These are phyloP conservation scores for Hanseniaspora hatyaiensis DNA, from an alignment of 805 yeast species.

Conservation along the genomic window DNA sequence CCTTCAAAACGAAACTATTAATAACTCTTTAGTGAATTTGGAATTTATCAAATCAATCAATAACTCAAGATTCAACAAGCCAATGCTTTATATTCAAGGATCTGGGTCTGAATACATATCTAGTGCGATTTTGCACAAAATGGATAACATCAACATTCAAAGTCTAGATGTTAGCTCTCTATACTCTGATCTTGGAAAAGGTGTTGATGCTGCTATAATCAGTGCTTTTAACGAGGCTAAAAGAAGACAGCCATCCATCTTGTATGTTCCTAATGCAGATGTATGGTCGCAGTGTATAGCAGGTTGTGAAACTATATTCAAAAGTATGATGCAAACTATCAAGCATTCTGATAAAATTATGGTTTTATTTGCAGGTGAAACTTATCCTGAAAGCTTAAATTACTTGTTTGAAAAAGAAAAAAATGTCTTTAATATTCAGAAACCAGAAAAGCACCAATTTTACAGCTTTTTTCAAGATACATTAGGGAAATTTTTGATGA, in stretches of 20 bases:
- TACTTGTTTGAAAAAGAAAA: constrained; percentile 44
- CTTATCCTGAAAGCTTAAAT: constrained; percentile 43
- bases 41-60: constrained; percentile 43
- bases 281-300: constrained; percentile 67
- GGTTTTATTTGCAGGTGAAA: constrained; percentile 37
- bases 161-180: constrained; percentile 68
- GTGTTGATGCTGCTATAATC: constrained; percentile 73
- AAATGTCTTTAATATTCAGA: constrained; percentile 37
- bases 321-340: constrained; percentile 55
- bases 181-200: constrained; percentile 63
- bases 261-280: constrained; percentile 73
- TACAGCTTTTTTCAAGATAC: constrained; percentile 41
- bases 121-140: constrained; percentile 63
- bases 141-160: constrained; percentile 87
- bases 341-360: constrained; percentile 62
- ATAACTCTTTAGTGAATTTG: constrained; percentile 51
- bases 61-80: constrained; percentile 62
- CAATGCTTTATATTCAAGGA: constrained; percentile 66
- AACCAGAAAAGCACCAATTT: constrained; percentile 43
- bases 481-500: constrained; percentile 42
- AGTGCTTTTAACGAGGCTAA: constrained; percentile 79
- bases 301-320: constrained; percentile 41
- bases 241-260: constrained; percentile 77
- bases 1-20: constrained; percentile 26
- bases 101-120: constrained; percentile 80